A percentile compares a stretch with the other conserved stretches of the same genome.
Conservation (phyloP, 768 basidiomycete genomes). For the Tricholoma bakamatsutake region DNA sequence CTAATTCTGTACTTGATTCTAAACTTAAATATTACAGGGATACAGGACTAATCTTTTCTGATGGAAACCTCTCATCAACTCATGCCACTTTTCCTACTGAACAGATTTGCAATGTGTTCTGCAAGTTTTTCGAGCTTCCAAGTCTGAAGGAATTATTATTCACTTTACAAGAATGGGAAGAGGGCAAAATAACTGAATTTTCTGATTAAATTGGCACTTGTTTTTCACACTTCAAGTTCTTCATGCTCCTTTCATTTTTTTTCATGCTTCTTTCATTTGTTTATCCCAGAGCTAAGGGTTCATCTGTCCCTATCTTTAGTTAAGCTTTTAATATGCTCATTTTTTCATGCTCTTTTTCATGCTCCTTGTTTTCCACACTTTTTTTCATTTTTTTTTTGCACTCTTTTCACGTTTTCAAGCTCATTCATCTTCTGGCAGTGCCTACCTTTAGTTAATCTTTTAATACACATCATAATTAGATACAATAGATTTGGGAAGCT, state of each 20-base stretch:
- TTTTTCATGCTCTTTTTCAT: too few species aligned
- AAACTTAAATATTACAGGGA: neutral
- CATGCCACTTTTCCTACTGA: neutral
- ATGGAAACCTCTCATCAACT: neutral
- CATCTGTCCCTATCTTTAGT: neutral
- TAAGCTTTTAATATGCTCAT: neutral
- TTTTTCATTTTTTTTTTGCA: neutral
- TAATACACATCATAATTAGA: neutral
- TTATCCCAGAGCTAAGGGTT: neutral
- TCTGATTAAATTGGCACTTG: neutral
- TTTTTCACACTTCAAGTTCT: neutral
- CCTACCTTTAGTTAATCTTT: neutral
- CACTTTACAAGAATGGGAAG: neutral
- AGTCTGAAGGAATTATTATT: neutral
- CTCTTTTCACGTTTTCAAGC: neutral
- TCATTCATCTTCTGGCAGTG: neutral
- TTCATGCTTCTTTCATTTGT: neutral
- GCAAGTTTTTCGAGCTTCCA: neutral
- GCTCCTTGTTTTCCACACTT: neutral
- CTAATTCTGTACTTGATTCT: neutral
- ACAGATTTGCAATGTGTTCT: neutral
- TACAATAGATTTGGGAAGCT: neutral
- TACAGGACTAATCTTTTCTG: neutral
- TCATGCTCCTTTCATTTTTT: neutral
- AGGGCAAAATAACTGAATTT: neutral